Percentiles rank a stretch among this genome's conserved stretches.
Evolutionary conservation across 2,329 filamentous ascomycete genomes (phyloP).

Genomic region (Ascochyta pisi): DNA sequence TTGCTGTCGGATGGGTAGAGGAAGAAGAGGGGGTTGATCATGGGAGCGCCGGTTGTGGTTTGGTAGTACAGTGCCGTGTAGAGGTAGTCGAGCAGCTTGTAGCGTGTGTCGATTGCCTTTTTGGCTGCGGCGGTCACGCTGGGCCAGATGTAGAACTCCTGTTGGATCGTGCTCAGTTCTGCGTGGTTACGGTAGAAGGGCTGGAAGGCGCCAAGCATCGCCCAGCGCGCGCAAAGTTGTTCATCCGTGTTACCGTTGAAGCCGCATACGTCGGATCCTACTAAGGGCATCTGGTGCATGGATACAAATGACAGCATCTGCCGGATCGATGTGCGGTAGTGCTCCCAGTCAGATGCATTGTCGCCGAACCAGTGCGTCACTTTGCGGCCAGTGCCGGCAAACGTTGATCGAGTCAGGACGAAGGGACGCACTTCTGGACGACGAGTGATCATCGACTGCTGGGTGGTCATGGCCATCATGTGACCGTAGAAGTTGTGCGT

Average conservation of each 20-base stretch:
- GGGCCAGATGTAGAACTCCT: constrained; percentile 77
- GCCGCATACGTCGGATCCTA: constrained; percentile 74
- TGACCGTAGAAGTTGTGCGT: constrained; percentile 79
- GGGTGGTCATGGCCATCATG: constrained; percentile 74
- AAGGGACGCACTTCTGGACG: constrained; percentile 70
- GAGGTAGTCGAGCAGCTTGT: constrained; percentile 78
- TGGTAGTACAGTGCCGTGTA: constrained; percentile 74
- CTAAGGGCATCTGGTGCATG: constrained; percentile 58
- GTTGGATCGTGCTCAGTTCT: constrained; percentile 57
- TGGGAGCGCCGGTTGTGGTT: constrained; percentile 66
- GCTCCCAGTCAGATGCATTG: constrained; percentile 54
- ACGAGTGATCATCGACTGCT: constrained; percentile 69
- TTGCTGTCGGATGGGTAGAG: constrained; percentile 66
- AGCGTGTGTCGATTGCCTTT: constrained; percentile 74
- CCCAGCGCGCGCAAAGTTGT: constrained; percentile 77
- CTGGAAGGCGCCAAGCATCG: constrained; percentile 73
- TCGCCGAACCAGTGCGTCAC: constrained; percentile 70
- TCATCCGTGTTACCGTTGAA: constrained; percentile 72
- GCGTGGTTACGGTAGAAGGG: constrained; percentile 82
- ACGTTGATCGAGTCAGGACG: constrained; percentile 78
- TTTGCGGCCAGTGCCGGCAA: constrained; percentile 70
- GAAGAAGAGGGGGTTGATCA: constrained; percentile 75
- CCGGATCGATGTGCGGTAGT: constrained; percentile 53
- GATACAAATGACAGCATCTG: constrained; percentile 56
- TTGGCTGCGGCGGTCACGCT: constrained; percentile 68